Base-by-base conservation (phyloP, 2,329 filamentous ascomycete species). In the Arachnopeziza araneosa region DNA sequence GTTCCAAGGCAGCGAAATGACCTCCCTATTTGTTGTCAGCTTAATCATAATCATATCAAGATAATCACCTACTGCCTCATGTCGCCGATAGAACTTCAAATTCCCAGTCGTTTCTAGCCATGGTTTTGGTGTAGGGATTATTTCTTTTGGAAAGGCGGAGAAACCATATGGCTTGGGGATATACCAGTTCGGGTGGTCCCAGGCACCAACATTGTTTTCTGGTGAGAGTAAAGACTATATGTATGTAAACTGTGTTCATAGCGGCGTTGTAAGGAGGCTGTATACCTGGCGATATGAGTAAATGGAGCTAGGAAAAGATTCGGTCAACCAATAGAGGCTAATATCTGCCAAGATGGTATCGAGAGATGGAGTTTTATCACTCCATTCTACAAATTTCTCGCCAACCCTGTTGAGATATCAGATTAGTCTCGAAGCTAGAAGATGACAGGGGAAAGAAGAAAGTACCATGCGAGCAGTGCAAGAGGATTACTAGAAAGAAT, bases 301-400 rank as follows among this genome's bases (percentile, higher is more conserved):
- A 30, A 83, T 77, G 17, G 72, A 76, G 10, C 75, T 75, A 0
- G 79, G 75, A 50, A 77, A 77, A 7, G 75, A 79, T 22, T 76
- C 77, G 0, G 80, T 83, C 60, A 84, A 73, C 82, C 82, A 85
- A 66, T 83, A 85, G 3, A 85, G 66, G 1, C 76, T 78, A 17
- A 82, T 76, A 22, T 75, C 70, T n/a, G 77, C 75, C 2, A 85
- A 70, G 12, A 85, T 80, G 1, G 73, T 74, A 44, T 78, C 69
- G 8, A 80, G 60, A 0, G 71, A 66, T 0, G 77, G 77, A 21
- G 69, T 68, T 3, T 72, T 66, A 61, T 84, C 81, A 1, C 73
- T 74, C 82, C 81, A 85, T 5, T 77, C 77, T 0, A 82, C 70
- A 59, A 81, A 80, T 67, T 84, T 85, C 64, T 85, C 83, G 3